Conservation (phyloP, 2,329 filamentous ascomycete species). For the Golovinomyces cichoracearum region DNA sequence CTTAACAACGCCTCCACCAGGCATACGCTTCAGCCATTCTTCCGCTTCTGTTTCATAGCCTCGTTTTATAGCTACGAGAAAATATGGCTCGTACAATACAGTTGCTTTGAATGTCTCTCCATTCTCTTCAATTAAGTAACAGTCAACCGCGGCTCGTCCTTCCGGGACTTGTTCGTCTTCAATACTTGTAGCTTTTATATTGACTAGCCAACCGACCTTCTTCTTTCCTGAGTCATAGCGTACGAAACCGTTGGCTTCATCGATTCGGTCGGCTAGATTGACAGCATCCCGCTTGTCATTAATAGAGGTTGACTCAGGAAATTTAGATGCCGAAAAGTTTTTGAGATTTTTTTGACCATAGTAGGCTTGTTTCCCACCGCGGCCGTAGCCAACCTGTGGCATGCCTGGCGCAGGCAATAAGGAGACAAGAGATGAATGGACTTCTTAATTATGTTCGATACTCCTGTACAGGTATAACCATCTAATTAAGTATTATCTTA, state of each 20-base stretch:
- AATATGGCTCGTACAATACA: constrained; percentile 89
- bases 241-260: constrained; percentile 82
- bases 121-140: constrained; percentile 86
- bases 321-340: constrained; percentile 54
- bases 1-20: constrained; percentile 60
- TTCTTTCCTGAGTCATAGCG: constrained; percentile 69
- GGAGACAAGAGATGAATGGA: background rate
- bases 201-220: constrained; percentile 77
- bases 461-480: no score
- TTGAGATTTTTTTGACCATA: constrained; percentile 44
- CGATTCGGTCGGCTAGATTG: constrained; percentile 62
- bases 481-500: no score
- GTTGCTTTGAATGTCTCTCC: constrained; percentile 76
- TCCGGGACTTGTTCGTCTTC: constrained; percentile 62
- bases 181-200: constrained; percentile 71
- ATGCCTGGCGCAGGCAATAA: constrained; percentile 21
- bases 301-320: constrained; percentile 63
- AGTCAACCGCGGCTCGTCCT: constrained; percentile 75
- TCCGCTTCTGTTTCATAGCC: constrained; percentile 81
- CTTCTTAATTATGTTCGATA: no score
- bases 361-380: constrained; percentile 38
- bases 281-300: constrained; percentile 82
- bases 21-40: constrained; percentile 66
- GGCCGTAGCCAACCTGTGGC: constrained; percentile 41
- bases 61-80: constrained; percentile 69